Conservation (phyloP, 2,329 filamentous ascomycete species). For the Plectosphaerella sp. region DNA sequence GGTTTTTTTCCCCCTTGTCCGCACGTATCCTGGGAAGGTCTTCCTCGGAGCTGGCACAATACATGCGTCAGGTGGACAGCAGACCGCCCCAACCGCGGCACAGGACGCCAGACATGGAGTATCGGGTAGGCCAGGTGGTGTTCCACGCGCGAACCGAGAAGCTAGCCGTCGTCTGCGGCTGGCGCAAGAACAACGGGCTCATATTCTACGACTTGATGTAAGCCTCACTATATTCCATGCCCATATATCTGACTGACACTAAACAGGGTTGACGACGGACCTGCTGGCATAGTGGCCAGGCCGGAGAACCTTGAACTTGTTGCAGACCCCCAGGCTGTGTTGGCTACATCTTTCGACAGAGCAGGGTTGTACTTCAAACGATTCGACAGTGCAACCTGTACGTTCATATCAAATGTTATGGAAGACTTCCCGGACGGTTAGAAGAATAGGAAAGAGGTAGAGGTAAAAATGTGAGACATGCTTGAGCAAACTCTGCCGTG, state of each 20-base stretch:
- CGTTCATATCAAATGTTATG: slow-evolving; percentile 75
- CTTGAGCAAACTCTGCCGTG: too few relatives aligned
- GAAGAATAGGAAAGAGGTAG: not conserved
- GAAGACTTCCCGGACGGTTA: slow-evolving; percentile 73
- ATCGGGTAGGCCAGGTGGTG: slow-evolving; percentile 78
- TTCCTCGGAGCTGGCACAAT: slow-evolving; percentile 12
- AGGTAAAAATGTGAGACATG: too few relatives aligned
- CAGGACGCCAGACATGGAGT: slow-evolving; percentile 28
- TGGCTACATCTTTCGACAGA: slow-evolving; percentile 58
- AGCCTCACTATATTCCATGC: slow-evolving; percentile 32
- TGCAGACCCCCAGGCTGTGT: slow-evolving; percentile 20
- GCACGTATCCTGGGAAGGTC: slow-evolving; percentile 24
- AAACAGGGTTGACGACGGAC: slow-evolving; percentile 4
- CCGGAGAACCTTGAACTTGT: slow-evolving; percentile 10
- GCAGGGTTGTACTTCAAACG: slow-evolving; percentile 83
- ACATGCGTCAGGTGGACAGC: slow-evolving; percentile 41
- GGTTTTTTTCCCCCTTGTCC: slow-evolving; percentile 62
- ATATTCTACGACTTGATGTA: slow-evolving; percentile 81
- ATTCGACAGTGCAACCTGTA: slow-evolving; percentile 62
- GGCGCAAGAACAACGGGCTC: slow-evolving; percentile 51
- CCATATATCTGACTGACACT: not conserved
- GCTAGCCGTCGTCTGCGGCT: slow-evolving; percentile 81
- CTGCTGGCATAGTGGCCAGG: slow-evolving; percentile 7
- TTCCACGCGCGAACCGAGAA: slow-evolving; percentile 77
- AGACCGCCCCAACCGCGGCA: slow-evolving; percentile 31